A percentile compares a stretch with the other conserved stretches of the same genome.
phyloP scores from a whole-genome alignment of 306 rosid species.

The Cucumis melo region DNA sequence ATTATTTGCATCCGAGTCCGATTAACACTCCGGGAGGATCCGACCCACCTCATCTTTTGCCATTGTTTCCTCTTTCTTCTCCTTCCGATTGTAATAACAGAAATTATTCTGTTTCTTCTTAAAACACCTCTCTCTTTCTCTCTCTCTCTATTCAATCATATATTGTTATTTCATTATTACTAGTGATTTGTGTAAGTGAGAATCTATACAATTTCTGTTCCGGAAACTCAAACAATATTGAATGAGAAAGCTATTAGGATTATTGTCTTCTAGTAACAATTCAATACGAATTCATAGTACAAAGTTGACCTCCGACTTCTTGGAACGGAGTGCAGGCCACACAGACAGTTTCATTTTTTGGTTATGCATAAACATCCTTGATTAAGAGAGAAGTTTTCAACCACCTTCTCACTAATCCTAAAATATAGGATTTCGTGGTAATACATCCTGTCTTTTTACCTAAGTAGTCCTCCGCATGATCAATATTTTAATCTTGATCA shows the following conservation, averaged over 20 bases:
- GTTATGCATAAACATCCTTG: too few relatives aligned
- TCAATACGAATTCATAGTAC: too few relatives aligned
- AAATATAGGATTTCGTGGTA: too few relatives aligned
- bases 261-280: background rate
- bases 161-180: background rate
- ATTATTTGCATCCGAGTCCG: slow-evolving; percentile 62
- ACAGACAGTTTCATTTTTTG: too few relatives aligned
- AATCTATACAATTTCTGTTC: background rate
- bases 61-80: slow-evolving; percentile 74
- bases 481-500: too few relatives aligned
- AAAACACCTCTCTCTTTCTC: background rate
- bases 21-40: slow-evolving; percentile 34
- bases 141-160: background rate
- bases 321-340: too few relatives aligned
- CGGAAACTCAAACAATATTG: background rate
- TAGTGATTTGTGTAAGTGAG: background rate
- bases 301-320: too few relatives aligned
- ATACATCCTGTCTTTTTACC: too few relatives aligned
- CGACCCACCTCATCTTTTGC: slow-evolving; percentile 56
- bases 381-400: too few relatives aligned
- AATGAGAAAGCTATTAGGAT: background rate
- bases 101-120: background rate
- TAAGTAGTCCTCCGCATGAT: too few relatives aligned
- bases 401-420: too few relatives aligned
- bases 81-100: slow-evolving; percentile 20